phyloP scores from a whole-genome alignment of 2,329 filamentous ascomycete genomes.

The Xylogone sp. region DNA sequence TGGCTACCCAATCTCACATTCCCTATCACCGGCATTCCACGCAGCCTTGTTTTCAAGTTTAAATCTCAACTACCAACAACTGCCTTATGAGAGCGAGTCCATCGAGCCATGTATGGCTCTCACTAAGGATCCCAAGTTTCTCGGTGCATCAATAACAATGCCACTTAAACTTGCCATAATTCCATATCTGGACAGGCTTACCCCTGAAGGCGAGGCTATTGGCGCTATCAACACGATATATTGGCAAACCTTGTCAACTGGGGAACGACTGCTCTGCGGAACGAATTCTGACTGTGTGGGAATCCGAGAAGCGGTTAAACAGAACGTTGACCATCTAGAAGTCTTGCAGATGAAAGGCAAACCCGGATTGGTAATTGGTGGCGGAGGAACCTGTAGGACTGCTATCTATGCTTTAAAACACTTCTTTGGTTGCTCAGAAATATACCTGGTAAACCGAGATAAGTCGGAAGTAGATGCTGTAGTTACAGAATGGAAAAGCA shows the following conservation, averaged over 20 bases:
- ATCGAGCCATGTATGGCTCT: constrained; percentile 46
- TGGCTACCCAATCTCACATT: constrained; percentile 50
- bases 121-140: constrained; percentile 54
- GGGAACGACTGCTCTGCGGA: constrained; percentile 35
- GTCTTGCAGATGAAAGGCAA: constrained; percentile 48
- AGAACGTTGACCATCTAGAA: constrained; percentile 34
- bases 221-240: constrained; percentile 79
- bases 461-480: constrained; percentile 62
- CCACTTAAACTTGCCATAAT: constrained; percentile 77
- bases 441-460: constrained; percentile 79
- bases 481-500: constrained; percentile 55
- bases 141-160: constrained; percentile 76
- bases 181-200: constrained; percentile 66
- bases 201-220: constrained; percentile 65
- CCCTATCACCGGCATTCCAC: constrained; percentile 51
- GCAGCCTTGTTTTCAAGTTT: too few species aligned
- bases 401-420: constrained; percentile 72
- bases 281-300: constrained; percentile 79
- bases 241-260: constrained; percentile 27
- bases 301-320: constrained; percentile 51
- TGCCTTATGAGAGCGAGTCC: constrained; percentile 48
- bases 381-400: constrained; percentile 73
- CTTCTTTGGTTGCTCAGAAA: constrained; percentile 62
- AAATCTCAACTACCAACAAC: constrained; percentile 42
- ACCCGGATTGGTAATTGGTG: constrained; percentile 71